phyloP scores from a whole-genome alignment of 805 yeast species.

The Suhomyces tanzawaensis region DNA sequence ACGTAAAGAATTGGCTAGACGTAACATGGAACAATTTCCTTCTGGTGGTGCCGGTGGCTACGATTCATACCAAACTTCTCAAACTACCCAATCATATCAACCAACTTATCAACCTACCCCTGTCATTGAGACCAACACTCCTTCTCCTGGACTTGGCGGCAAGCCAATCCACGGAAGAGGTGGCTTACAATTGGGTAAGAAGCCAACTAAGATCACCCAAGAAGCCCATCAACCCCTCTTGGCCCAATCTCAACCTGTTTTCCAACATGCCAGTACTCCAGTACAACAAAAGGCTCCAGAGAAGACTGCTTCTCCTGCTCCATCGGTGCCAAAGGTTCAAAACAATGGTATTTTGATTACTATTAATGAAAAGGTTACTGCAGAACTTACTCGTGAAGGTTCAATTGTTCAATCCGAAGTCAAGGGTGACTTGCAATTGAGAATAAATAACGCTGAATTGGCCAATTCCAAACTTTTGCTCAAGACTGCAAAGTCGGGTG shows the following conservation, averaged over 20 bases:
- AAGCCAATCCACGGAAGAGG: slow-evolving; percentile 46
- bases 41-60: slow-evolving; percentile 20
- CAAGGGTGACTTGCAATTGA: slow-evolving; percentile 86
- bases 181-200: slow-evolving; percentile 77
- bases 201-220: slow-evolving; percentile 27
- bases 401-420: slow-evolving; percentile 65
- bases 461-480: slow-evolving; percentile 66
- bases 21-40: slow-evolving; percentile 52
- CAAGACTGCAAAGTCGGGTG: slow-evolving; percentile 46
- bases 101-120: slow-evolving; percentile 31
- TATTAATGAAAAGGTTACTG: slow-evolving; percentile 73
- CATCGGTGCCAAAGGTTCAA: slow-evolving; percentile 26
- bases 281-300: slow-evolving; percentile 14
- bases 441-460: slow-evolving; percentile 73
- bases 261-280: slow-evolving; percentile 26
- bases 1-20: slow-evolving; percentile 67
- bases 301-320: slow-evolving; percentile 17
- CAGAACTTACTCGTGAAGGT: slow-evolving; percentile 84
- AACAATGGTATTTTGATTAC: slow-evolving; percentile 81
- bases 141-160: slow-evolving; percentile 13
- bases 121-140: slow-evolving; percentile 17
- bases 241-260: slow-evolving; percentile 32
- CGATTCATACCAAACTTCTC: slow-evolving; percentile 13
- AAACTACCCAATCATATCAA: slow-evolving; percentile 22
- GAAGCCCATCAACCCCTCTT: slow-evolving; percentile 31